Percentiles rank a stretch among this genome's conserved stretches.
These are phyloP conservation scores for Linnemannia hyalina DNA, from an alignment of 192 early-diverging fungal genomes.

Conservation along the genomic window DNA sequence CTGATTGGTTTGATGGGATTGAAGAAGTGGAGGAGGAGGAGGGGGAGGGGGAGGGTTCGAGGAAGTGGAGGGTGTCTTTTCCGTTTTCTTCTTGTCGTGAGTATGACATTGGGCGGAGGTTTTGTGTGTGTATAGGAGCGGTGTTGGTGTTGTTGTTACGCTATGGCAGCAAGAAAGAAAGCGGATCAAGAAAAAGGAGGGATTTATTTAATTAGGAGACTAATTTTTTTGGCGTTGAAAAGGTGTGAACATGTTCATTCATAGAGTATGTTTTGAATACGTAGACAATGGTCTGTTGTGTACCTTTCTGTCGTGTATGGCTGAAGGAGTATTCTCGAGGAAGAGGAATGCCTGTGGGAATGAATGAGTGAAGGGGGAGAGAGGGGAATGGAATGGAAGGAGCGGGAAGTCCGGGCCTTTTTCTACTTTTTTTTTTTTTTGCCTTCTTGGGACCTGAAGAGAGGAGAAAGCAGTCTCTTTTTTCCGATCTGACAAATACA, in stretches of 20 bases:
- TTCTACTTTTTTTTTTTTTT: neutral
- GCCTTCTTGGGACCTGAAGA: neutral
- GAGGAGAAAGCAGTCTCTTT: neutral
- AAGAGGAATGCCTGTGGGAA: neutral
- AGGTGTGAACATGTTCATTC: too few species aligned
- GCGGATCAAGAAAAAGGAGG: neutral
- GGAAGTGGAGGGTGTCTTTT: neutral
- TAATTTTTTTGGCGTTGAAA: neutral
- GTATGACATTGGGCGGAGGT: neutral
- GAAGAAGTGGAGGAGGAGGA: neutral
- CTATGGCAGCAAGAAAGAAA: neutral
- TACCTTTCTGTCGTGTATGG: neutral
- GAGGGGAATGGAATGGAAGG: neutral
- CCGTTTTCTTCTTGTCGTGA: neutral
- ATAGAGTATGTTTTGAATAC: too few species aligned
- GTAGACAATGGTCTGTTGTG: neutral
- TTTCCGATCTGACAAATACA: neutral
- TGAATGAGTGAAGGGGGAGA: neutral
- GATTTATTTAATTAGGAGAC: neutral
- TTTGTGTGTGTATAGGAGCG: neutral
- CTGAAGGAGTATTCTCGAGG: neutral
- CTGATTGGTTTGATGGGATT: slow-evolving; percentile 53
- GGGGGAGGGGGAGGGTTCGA: neutral
- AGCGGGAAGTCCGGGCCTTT: neutral
- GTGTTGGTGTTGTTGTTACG: neutral